phyloP scores from a whole-genome alignment of 1,139 yeast species.

The Sugiyamaella xylanicola region DNA sequence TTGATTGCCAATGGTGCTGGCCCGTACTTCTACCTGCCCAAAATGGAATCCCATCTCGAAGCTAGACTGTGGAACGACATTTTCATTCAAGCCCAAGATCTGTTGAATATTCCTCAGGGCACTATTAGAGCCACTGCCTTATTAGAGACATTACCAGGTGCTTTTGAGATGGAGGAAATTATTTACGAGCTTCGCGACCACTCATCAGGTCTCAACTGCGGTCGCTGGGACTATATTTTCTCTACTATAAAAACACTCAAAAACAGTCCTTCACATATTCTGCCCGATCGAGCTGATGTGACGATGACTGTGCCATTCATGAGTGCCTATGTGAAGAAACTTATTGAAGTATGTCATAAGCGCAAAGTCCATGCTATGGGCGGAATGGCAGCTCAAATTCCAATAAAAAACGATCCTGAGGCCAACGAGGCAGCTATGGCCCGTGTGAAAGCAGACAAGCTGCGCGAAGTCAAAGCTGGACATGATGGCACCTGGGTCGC shows the following conservation, averaged over 20 bases:
- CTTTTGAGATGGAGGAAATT: conserved; percentile 78
- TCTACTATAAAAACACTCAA: conserved; percentile 68
- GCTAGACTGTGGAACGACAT: conserved; percentile 77
- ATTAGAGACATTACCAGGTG: conserved; percentile 73
- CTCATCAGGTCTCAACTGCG: conserved; percentile 74
- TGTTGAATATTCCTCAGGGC: conserved; percentile 61
- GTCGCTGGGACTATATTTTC: conserved; percentile 80
- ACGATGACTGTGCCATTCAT: conserved; percentile 75
- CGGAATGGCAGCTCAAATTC: conserved; percentile 83
- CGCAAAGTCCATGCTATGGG: conserved; percentile 80
- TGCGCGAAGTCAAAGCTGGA: conserved; percentile 70
- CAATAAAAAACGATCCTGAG: conserved; percentile 64
- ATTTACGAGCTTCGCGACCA: conserved; percentile 72
- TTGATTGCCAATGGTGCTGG: conserved; percentile 61
- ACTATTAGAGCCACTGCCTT: conserved; percentile 73
- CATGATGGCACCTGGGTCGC: conserved; percentile 85
- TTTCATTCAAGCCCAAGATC: conserved; percentile 67
- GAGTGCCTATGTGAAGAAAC: conserved; percentile 65
- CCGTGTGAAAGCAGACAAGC: conserved; percentile 67
- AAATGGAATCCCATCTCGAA: conserved; percentile 76
- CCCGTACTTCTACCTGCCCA: conserved; percentile 74
- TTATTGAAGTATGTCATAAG: conserved; percentile 69
- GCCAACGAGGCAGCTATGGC: conserved; percentile 67
- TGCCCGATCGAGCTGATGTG: conserved; percentile 73
- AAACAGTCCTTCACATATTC: conserved; percentile 58